These are phyloP conservation scores for Eucalyptus pauciflora DNA, from an alignment of 345 rosid genomes.

Conservation along the genomic window DNA sequence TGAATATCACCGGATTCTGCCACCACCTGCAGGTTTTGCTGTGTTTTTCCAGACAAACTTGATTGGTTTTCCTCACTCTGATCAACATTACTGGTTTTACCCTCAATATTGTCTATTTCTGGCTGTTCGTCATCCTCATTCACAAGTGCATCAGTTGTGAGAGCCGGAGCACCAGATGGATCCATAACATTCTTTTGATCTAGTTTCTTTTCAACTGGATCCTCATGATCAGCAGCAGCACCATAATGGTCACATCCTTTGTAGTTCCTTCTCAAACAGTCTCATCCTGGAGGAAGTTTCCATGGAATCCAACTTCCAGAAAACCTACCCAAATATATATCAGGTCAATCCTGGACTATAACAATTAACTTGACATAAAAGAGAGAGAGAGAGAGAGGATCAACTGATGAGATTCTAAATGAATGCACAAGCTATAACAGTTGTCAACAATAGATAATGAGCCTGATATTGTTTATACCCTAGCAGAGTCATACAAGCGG, in stretches of 20 bases:
- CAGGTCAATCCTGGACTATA: neutral
- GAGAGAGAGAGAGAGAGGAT: neutral
- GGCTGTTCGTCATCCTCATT: conserved; percentile 81
- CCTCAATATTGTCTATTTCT: conserved; percentile 51
- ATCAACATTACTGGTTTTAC: conserved; percentile 25
- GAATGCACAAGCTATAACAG: neutral
- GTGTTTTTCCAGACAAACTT: conserved; percentile 32
- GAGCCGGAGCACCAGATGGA: conserved; percentile 57
- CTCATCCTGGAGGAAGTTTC: conserved; percentile 99
- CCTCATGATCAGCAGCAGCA: conserved; percentile 86
- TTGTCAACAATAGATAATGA: neutral
- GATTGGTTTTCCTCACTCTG: conserved; percentile 25
- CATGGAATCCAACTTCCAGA: conserved; percentile 94
- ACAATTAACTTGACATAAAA: neutral
- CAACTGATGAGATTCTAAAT: neutral
- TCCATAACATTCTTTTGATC: conserved; percentile 32
- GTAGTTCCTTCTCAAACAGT: conserved; percentile 75
- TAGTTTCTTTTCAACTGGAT: conserved; percentile 29
- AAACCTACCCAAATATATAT: conserved; percentile 38
- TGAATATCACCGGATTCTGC: conserved; percentile 36
- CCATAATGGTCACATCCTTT: conserved; percentile 80
- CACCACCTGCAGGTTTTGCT: conserved; percentile 31
- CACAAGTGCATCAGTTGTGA: conserved; percentile 66
- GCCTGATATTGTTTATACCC: conserved; percentile 26
- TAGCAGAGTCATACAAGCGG: conserved; percentile 41